Base-by-base conservation (phyloP, 2,329 filamentous ascomycete genomes). In the Xylaria sp. region DNA sequence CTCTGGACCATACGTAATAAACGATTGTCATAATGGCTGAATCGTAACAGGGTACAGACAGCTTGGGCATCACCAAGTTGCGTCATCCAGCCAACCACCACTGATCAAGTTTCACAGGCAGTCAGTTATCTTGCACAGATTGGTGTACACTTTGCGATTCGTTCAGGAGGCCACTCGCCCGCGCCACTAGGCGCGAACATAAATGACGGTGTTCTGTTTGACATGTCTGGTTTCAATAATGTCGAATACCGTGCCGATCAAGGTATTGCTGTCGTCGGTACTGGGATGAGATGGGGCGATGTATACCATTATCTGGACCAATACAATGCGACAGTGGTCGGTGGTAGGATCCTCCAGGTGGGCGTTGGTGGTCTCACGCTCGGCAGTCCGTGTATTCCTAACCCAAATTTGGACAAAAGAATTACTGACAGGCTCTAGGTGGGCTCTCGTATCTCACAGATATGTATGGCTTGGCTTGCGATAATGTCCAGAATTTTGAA, bases 341-440 rank as follows among this genome's bases (percentile, higher is more conserved):
- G 74, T 33, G 74, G 72, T 17, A 71, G 74, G 58, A 72, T 76
- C 36, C 44, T 73, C 11, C 65, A 75, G 33, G 73, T 76, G 40
- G 74, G 74, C 20, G 74, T 77, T 23, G 74, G 74, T 11, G 74
- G 74, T 46, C 69, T 77, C 49, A 69, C 67, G 13, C 71, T 77
- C 36, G 72, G 74, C 40, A 69, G 73, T 72, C 53, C 57, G 68
- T 65, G 15, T 42, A n/a, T 38, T 40, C 36, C 26, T 40, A 59
- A 38, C 23, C 54, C 48, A 17, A 4, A 5, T 28, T 28, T 10
- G 26, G 58, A 23, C 11, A 48, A 26, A 46, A 66, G 51, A 28
- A 20, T 53, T 60, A 65, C 67, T 70, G 65, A 68, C 59, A 33
- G 36, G 53, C 7, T 67, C 31, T 38, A 75, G 71, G 73, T 38